Percentiles rank a stretch among this genome's conserved stretches.
Evolutionary conservation across 2,329 filamentous ascomycete genomes (phyloP).

Genomic region (Ilyonectria mors-panacis): DNA sequence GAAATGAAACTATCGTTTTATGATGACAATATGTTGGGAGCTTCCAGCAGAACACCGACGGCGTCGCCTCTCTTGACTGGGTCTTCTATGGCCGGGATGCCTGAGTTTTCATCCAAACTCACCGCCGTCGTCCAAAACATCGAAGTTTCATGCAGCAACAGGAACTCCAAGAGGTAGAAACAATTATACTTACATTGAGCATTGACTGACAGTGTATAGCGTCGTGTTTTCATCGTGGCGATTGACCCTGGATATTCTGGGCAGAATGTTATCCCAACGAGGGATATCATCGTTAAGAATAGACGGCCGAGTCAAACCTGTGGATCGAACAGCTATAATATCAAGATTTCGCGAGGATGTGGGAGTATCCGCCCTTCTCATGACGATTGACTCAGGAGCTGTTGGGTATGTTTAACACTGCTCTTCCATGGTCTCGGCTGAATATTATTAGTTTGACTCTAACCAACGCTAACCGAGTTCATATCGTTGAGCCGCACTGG

Average conservation of each 20-base stretch:
- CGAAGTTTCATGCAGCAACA: background rate
- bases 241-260: background rate
- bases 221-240: conserved; percentile 1
- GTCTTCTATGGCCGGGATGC: background rate
- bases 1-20: background rate
- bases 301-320: background rate
- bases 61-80: background rate
- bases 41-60: background rate
- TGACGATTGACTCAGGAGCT: conserved; percentile 7
- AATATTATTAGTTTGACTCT: background rate
- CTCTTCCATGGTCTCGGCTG: background rate
- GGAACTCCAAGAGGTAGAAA: background rate
- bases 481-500: background rate
- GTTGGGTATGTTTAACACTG: background rate
- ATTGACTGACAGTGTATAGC: background rate
- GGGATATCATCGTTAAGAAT: background rate
- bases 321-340: background rate
- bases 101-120: background rate
- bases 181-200: background rate
- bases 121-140: background rate
- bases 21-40: too few species aligned
- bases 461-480: background rate
- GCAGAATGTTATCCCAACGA: background rate
- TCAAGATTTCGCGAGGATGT: background rate
- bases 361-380: background rate